A percentile compares a stretch with the other conserved stretches of the same genome.
These are phyloP conservation scores for Smithsoniella earleae DNA, from an alignment of 163 green algal species.

Conservation along the genomic window DNA sequence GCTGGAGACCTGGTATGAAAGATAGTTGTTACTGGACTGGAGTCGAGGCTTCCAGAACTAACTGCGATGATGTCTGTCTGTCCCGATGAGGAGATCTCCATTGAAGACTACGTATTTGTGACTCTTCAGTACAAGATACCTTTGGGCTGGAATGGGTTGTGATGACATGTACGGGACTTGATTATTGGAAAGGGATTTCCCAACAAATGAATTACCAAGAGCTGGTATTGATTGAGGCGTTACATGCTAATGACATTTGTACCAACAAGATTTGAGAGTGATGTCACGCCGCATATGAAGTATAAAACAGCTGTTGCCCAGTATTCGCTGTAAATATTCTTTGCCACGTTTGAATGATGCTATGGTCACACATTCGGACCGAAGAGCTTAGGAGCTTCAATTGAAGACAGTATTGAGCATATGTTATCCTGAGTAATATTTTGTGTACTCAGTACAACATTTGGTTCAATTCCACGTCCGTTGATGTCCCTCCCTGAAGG, in stretches of 20 bases:
- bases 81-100: too few species aligned
- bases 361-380: too few species aligned
- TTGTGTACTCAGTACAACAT: constrained; percentile 41
- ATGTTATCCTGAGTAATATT: constrained; percentile 42
- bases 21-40: background rate
- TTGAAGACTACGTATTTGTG: too few species aligned
- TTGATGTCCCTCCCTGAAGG: constrained; percentile 86
- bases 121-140: too few species aligned
- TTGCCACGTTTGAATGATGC: background rate
- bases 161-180: too few species aligned
- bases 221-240: too few species aligned
- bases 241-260: too few species aligned
- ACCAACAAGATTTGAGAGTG: too few species aligned
- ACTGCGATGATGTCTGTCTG: background rate
- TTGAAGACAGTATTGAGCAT: constrained; percentile 42
- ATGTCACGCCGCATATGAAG: background rate
- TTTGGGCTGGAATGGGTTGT: too few species aligned
- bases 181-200: too few species aligned
- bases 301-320: background rate
- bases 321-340: background rate
- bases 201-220: too few species aligned
- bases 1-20: background rate
- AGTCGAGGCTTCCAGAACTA: background rate
- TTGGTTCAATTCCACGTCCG: constrained; percentile 56
- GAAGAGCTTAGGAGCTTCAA: constrained; percentile 46